phyloP scores from a whole-genome alignment of 176 grass and related monocot genomes.

The Panicum miliaceum region DNA sequence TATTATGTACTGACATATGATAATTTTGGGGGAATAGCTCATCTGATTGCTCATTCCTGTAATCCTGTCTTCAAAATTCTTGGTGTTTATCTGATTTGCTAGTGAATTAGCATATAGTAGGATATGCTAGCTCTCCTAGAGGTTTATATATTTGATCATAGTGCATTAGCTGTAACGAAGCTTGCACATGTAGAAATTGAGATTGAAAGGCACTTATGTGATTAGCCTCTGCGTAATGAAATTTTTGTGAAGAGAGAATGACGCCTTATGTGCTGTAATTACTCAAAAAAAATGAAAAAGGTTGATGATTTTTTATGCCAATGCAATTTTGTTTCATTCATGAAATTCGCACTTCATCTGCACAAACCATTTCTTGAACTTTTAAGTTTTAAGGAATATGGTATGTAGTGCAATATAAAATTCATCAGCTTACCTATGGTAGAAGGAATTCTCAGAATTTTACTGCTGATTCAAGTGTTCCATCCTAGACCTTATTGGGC shows the following conservation, averaged over 20 bases:
- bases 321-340: background rate
- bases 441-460: background rate
- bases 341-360: background rate
- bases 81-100: no score
- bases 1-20: background rate
- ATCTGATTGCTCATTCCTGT: background rate
- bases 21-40: background rate
- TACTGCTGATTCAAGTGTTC: background rate
- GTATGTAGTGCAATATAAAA: background rate
- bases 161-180: background rate
- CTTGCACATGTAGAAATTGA: background rate
- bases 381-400: background rate
- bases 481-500: constrained; percentile 46
- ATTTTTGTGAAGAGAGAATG: background rate
- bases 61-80: no score
- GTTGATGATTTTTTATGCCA: background rate
- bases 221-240: background rate
- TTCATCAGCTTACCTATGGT: background rate
- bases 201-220: background rate
- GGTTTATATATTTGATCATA: background rate
- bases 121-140: background rate
- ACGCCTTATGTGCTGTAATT: background rate
- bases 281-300: background rate
- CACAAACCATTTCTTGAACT: background rate
- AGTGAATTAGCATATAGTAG: background rate